Evolutionary conservation across 139 green algal genomes (phyloP), one percentile per base, ranked within the genome.

Genomic region (Chlamydomonas schloesseri): DNA sequence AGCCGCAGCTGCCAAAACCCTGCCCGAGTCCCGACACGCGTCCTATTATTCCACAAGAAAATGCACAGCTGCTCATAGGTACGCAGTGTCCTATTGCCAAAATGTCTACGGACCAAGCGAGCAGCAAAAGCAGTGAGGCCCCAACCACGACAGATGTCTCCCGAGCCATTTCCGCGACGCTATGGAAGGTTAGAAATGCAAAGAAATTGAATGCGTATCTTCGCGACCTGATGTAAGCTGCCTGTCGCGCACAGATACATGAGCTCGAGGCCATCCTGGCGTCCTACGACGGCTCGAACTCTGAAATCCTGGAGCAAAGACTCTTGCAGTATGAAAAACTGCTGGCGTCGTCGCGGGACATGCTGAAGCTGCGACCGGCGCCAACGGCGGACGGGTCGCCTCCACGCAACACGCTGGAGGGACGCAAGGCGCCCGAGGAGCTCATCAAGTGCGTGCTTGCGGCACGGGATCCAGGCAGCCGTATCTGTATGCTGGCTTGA

Each of bases 241-340:
- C 42, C n/a, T n/a, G n/a, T n/a, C n/a, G n/a, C n/a, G n/a, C 36
- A 15, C 60, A 83, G 76, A 31, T 84, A n/a, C 65, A 85, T 28
- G 79, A 85, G 23, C 65, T 85, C 0, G 79, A 85, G 47, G 79
- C 67, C 11, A 76, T 50, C 8, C n/a, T 85, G 1, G 67, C 79
- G 17, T 62, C 64, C 0, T 75, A 84, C 58, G 78, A 84, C 18
- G 64, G 42, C 60, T 50, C 78, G 4, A 65, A 84, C 24, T 14
- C 78, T 1, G 67, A 85, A 9, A 14, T 75, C 0, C 31, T 85
- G 15, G 79, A 85, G n/a, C 67, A 85, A 34, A 36, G 79, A 8
- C 47, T 85, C 1, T 67, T 77, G 0, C 79, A 85, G 70, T 85
- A 85, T 20, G 67, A 85, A 37, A 20, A 50, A 2, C 46, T 85